Evolutionary conservation across 2,329 filamentous ascomycete genomes (phyloP).

Genomic region (Allantophomopsis cytisporea): DNA sequence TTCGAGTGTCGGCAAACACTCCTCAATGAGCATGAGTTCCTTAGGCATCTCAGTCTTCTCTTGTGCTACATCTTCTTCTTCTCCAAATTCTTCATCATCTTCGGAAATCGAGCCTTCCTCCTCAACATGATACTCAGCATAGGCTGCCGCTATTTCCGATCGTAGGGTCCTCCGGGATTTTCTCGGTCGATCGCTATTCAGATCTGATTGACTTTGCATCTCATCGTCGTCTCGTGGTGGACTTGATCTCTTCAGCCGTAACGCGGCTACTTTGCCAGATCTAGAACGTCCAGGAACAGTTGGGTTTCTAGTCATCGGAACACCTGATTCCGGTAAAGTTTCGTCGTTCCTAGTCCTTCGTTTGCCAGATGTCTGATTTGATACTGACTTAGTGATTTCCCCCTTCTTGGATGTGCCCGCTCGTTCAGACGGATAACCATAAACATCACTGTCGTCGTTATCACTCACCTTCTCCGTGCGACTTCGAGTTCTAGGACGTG

Average conservation of each 20-base stretch:
- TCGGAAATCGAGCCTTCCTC: neutral
- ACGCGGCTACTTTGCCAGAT: neutral
- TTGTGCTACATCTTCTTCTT: constrained; percentile 3
- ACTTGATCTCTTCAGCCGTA: neutral
- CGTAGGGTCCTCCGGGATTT: neutral
- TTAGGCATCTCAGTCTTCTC: constrained; percentile 2
- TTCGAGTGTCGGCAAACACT: constrained; percentile 31
- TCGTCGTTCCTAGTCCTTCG: no score
- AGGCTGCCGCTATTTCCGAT: neutral
- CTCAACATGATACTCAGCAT: constrained; percentile 1
- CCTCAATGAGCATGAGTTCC: constrained; percentile 2
- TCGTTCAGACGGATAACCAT: neutral
- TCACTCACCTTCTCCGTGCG: neutral
- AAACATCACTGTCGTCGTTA: neutral
- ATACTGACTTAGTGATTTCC: no score
- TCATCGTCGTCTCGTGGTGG: neutral
- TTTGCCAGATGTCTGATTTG: no score
- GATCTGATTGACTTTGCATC: neutral
- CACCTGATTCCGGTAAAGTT: no score
- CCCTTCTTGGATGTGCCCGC: neutral
- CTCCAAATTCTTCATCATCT: neutral
- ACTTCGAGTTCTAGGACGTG: no score
- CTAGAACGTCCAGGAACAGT: neutral
- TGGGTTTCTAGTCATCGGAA: no score
- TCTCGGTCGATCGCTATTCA: neutral